Evolutionary conservation across 2,329 filamentous ascomycete species (phyloP).

Genomic region (Fusarium devonianum): DNA sequence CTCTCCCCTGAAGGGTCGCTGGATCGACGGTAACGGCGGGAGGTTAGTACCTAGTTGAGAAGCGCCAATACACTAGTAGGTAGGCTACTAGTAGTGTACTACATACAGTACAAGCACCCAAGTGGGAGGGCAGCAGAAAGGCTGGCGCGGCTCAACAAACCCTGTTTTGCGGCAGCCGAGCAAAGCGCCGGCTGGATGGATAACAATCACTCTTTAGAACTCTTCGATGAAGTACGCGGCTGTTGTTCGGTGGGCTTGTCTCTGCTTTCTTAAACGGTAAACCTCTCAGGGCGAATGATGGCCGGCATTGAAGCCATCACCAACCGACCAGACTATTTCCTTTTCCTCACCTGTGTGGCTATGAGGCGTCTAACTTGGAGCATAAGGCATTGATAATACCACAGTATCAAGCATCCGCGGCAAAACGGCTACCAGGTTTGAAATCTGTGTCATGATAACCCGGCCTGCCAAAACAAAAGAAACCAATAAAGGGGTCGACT

Average conservation of each 20-base stretch:
- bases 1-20: constrained; percentile 2
- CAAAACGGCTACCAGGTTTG: constrained; percentile 3
- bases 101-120: constrained; percentile 6
- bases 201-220: too few relatives aligned
- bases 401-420: too few relatives aligned
- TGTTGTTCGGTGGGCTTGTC: neutral
- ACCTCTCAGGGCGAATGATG: constrained; percentile 13
- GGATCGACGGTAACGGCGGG: constrained; percentile 31
- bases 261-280: constrained; percentile 10
- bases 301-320: constrained; percentile 24
- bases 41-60: too few relatives aligned
- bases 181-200: constrained; percentile 34
- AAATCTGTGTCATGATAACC: constrained; percentile 13
- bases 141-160: constrained; percentile 24
- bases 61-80: too few relatives aligned
- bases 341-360: neutral
- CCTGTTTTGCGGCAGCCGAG: constrained; percentile 22
- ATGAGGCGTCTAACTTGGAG: neutral
- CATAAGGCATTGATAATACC: too few relatives aligned
- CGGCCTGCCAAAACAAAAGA: constrained; percentile 15
- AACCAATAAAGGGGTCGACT: constrained; percentile 1
- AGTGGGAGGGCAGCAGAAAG: constrained; percentile 5
- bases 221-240: neutral
- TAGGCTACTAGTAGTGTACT: constrained; percentile 3
- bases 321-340: constrained; percentile 8